Evolutionary conservation across 331 rosid genomes (phyloP).

Genomic region (Pyrus hybrid): DNA sequence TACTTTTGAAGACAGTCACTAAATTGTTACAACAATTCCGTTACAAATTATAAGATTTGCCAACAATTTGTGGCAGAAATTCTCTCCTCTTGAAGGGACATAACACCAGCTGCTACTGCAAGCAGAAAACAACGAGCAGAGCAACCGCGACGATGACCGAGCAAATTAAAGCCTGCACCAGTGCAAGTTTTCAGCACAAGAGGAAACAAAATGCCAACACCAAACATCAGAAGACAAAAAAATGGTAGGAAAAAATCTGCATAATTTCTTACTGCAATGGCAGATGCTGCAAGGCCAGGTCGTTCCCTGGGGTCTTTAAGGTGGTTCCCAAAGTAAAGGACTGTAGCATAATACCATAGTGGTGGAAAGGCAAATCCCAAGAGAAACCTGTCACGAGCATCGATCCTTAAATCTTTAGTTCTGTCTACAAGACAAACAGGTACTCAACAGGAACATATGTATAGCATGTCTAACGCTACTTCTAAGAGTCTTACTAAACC

Average conservation of each 20-base stretch:
- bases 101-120: background rate
- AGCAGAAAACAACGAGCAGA: conserved; percentile 17
- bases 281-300: conserved; percentile 35
- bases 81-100: background rate
- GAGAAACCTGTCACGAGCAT: conserved; percentile 17
- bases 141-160: conserved; percentile 14
- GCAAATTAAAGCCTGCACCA: conserved; percentile 31
- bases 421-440: too few species aligned
- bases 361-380: conserved; percentile 37
- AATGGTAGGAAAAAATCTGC: background rate
- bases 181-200: background rate
- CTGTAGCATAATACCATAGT: conserved; percentile 29
- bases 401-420: too few species aligned
- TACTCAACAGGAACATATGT: too few species aligned
- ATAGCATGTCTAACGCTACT: too few species aligned
- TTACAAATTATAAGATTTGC: background rate
- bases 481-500: too few species aligned
- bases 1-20: background rate
- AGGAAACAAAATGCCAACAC: background rate
- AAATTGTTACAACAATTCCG: background rate
- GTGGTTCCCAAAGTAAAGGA: conserved; percentile 23
- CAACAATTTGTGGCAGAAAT: background rate
- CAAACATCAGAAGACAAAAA: background rate
- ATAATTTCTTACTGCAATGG: conserved; percentile 23
- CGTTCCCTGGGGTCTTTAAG: conserved; percentile 29